Percentiles rank a stretch among this genome's conserved stretches.
Conservation (phyloP, 2,329 filamentous ascomycete genomes). For the Ophiognomonia clavigignenti-juglandacearum region DNA sequence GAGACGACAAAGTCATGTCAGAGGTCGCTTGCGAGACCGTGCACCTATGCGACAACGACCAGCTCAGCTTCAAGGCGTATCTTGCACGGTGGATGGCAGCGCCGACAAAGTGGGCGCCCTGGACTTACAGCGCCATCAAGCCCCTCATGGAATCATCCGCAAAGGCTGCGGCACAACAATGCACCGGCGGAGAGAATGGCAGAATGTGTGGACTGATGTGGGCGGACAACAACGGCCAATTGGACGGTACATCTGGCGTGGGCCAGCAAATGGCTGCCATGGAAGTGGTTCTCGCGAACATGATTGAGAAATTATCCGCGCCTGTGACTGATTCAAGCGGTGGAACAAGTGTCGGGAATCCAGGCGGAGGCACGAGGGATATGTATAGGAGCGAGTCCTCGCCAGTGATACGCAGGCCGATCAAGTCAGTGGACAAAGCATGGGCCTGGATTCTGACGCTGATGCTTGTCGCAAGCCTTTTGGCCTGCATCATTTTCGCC, state of each 20-base stretch:
- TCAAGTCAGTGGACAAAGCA: constrained; percentile 59
- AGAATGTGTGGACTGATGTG: constrained; percentile 58
- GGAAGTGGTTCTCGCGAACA: constrained; percentile 58
- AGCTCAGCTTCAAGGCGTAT: constrained; percentile 62
- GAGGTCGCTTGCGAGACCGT: constrained; percentile 63
- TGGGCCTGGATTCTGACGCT: constrained; percentile 62
- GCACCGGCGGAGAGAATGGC: constrained; percentile 50
- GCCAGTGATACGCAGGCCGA: constrained; percentile 25
- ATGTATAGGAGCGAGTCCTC: constrained; percentile 30
- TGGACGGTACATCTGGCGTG: constrained; percentile 57
- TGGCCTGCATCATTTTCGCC: constrained; percentile 11
- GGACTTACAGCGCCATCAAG: constrained; percentile 49
- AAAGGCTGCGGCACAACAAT: constrained; percentile 51
- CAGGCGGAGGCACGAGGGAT: constrained; percentile 40
- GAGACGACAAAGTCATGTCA: constrained; percentile 47
- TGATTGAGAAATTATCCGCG: constrained; percentile 40
- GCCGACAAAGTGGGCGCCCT: constrained; percentile 59
- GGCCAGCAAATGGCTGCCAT: constrained; percentile 69
- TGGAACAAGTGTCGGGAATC: constrained; percentile 47
- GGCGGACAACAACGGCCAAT: constrained; percentile 43
- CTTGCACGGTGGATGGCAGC: constrained; percentile 57
- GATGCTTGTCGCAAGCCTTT: constrained; percentile 5
- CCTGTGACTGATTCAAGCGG: constrained; percentile 48
- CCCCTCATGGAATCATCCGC: constrained; percentile 51
- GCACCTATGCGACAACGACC: constrained; percentile 54